Evolutionary conservation across 176 grass and related monocot species (phyloP).

Genomic region (Carex myosuroides): DNA sequence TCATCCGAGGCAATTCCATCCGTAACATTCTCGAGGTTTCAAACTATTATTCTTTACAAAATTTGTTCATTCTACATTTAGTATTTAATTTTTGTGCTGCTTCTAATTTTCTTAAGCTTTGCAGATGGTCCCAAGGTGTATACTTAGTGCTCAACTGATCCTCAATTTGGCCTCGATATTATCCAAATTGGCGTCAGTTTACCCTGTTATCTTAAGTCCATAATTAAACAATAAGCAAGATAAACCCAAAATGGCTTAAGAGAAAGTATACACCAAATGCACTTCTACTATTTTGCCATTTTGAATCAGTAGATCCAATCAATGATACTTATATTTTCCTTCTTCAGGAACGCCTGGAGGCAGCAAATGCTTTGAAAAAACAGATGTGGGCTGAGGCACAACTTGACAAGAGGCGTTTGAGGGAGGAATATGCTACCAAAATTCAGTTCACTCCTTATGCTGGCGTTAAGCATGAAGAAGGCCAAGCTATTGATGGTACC

Average conservation of each 20-base stretch:
- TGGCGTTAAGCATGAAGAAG: slow-evolving; percentile 41
- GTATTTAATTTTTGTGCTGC: not conserved
- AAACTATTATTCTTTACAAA: not conserved
- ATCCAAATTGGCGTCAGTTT: not conserved
- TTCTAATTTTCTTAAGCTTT: not conserved
- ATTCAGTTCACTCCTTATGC: slow-evolving; percentile 40
- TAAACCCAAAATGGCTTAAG: not conserved
- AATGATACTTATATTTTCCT: not conserved
- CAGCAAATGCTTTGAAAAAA: slow-evolving; percentile 88
- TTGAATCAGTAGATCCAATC: not conserved
- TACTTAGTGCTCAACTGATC: not conserved
- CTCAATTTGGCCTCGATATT: not conserved
- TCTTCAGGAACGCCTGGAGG: slow-evolving; percentile 83
- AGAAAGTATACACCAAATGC: not conserved
- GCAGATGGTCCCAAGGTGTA: not conserved
- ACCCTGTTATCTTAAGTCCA: not conserved
- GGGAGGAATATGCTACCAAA: slow-evolving; percentile 61
- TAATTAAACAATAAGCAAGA: not conserved
- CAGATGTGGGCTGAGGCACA: slow-evolving; percentile 99
- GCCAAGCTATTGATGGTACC: slow-evolving; percentile 23
- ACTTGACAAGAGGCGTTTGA: slow-evolving; percentile 80
- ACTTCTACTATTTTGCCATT: not conserved
- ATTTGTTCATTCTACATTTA: not conserved
- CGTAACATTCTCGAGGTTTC: slow-evolving; percentile 40
- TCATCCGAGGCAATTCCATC: slow-evolving; percentile 79